A percentile compares a stretch with the other conserved stretches of the same genome.
Conservation (phyloP, 495 filamentous ascomycete species). For the Talaromyces trachyspermus region DNA sequence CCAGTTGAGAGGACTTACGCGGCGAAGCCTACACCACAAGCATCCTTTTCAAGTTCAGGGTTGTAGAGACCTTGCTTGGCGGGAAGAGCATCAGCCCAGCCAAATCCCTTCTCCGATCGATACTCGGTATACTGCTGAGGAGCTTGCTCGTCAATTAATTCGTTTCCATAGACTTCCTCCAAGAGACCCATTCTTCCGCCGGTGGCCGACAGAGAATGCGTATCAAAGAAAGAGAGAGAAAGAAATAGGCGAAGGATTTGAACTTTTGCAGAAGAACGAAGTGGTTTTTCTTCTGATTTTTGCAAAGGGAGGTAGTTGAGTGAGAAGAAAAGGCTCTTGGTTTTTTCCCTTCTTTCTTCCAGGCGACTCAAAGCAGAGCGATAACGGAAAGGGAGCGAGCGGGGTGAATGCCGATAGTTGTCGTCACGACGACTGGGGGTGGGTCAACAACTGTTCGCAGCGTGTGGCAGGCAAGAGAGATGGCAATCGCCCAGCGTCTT, state of each 20-base stretch:
- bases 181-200: slow-evolving; percentile 61
- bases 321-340: too few species aligned
- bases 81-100: slow-evolving; percentile 92
- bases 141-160: slow-evolving; percentile 53
- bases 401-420: slow-evolving; percentile 7
- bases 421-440: slow-evolving; percentile 9
- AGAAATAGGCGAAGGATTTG: background rate
- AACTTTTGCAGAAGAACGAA: background rate
- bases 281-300: too few species aligned
- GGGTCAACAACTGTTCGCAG: slow-evolving; percentile 6
- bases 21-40: slow-evolving; percentile 98
- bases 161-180: slow-evolving; percentile 57
- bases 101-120: slow-evolving; percentile 76
- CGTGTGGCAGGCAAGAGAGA: background rate
- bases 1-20: slow-evolving; percentile 56
- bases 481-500: slow-evolving; percentile 6
- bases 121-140: slow-evolving; percentile 69
- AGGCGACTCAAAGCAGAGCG: background rate
- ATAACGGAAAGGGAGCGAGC: slow-evolving; percentile 4
- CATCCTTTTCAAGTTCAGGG: slow-evolving; percentile 95
- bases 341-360: slow-evolving; percentile 4
- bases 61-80: slow-evolving; percentile 98
- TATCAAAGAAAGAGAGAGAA: background rate
- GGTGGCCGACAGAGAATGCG: slow-evolving; percentile 37
- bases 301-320: too few species aligned